A percentile compares a stretch with the other conserved stretches of the same genome.
Conservation (phyloP, 495 filamentous ascomycete genomes). For the Podospora pseudocomata region DNA sequence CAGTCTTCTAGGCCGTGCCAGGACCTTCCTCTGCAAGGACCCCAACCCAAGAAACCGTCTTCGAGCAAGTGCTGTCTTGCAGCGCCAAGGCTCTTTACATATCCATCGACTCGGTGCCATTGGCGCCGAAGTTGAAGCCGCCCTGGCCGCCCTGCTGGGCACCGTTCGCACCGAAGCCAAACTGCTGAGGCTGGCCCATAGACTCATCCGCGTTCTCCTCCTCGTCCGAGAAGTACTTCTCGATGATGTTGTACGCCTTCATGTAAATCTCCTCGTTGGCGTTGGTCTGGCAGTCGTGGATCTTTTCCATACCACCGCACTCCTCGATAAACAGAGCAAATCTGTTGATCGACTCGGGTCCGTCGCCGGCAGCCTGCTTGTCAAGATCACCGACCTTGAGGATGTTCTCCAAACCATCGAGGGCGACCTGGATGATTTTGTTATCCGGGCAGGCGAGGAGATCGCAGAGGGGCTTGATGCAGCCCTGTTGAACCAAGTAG, state of each 20-base stretch:
- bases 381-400: constrained; percentile 99
- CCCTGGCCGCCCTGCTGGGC: constrained; percentile 69
- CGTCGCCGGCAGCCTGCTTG: constrained; percentile 76
- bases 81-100: constrained; percentile 61
- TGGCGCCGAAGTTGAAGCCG: constrained; percentile 86
- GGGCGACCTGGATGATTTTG: constrained; percentile 99
- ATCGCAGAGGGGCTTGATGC: constrained; percentile 97
- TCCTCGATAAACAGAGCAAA: constrained; percentile 99
- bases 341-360: constrained; percentile 81
- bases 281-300: constrained; percentile 99
- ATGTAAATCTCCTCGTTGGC: constrained; percentile 99
- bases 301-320: constrained; percentile 99
- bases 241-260: constrained; percentile 99
- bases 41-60: no score
- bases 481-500: constrained; percentile 86
- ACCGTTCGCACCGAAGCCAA: constrained; percentile 77
- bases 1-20: no score
- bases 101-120: constrained; percentile 93
- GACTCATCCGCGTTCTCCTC: constrained; percentile 77
- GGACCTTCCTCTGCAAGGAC: no score
- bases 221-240: constrained; percentile 99
- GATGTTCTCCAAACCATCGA: constrained; percentile 98
- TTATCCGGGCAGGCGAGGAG: constrained; percentile 96
- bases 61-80: no score
- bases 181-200: constrained; percentile 56